phyloP scores from a whole-genome alignment of 306 rosid species.

The Acacia confusa region DNA sequence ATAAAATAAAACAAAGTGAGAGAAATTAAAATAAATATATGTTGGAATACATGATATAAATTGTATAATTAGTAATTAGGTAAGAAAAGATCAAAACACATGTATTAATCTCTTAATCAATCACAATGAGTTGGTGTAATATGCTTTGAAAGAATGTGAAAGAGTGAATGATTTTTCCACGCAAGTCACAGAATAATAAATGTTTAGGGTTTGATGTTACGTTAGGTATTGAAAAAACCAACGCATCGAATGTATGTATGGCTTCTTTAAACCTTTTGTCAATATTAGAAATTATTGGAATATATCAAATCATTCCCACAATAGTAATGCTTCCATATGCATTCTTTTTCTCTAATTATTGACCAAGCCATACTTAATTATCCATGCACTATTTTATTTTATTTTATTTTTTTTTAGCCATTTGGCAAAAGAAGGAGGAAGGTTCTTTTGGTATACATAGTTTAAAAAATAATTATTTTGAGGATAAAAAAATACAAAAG shows the following conservation, averaged over 20 bases:
- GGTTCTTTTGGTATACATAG: neutral
- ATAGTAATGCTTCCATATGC: slow-evolving; percentile 1
- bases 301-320: neutral
- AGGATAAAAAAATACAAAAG: too few relatives aligned
- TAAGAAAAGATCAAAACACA: neutral
- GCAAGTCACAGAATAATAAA: neutral
- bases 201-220: slow-evolving; percentile 20
- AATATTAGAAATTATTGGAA: neutral
- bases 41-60: neutral
- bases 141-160: neutral
- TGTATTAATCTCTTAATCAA: neutral
- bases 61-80: neutral
- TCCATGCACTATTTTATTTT: neutral
- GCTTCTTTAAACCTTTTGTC: neutral
- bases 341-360: slow-evolving; percentile 15
- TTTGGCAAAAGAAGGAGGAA: neutral
- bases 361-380: neutral
- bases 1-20: too few relatives aligned
- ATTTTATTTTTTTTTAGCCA: too few relatives aligned
- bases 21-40: too few relatives aligned
- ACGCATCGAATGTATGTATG: neutral
- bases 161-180: neutral
- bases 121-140: neutral
- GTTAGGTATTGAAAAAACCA: slow-evolving; percentile 8
- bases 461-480: too few relatives aligned